Percentiles rank a stretch among this genome's conserved stretches.
Evolutionary conservation across 2,329 filamentous ascomycete genomes (phyloP).

Genomic region (Sphaerulina vaccinii): DNA sequence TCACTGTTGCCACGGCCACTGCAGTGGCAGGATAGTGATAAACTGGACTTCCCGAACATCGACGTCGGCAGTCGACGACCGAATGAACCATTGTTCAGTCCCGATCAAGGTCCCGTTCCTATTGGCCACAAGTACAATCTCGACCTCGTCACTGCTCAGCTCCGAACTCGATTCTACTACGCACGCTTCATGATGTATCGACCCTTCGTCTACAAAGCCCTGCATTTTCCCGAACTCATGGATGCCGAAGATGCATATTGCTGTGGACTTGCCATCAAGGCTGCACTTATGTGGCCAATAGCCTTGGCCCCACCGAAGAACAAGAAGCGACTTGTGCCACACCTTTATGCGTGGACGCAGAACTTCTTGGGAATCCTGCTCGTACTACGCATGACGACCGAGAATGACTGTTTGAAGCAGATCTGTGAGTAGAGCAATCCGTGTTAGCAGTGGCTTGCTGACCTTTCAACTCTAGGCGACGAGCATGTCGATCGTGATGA

Average conservation of each 20-base stretch:
- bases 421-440: too few relatives aligned
- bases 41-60: conserved; percentile 43
- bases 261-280: conserved; percentile 57
- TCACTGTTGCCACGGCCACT: conserved; percentile 54
- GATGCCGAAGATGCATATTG: conserved; percentile 55
- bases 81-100: conserved; percentile 46
- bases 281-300: conserved; percentile 61
- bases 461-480: too few relatives aligned
- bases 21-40: conserved; percentile 58
- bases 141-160: conserved; percentile 57
- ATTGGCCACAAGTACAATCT: conserved; percentile 53
- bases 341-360: conserved; percentile 62
- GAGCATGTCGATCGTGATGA: conserved; percentile 50
- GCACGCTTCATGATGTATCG: conserved; percentile 58
- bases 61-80: conserved; percentile 29
- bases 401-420: conserved; percentile 51
- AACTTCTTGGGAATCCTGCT: conserved; percentile 60
- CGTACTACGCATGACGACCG: conserved; percentile 55
- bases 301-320: conserved; percentile 57
- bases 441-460: too few relatives aligned
- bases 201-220: conserved; percentile 60
- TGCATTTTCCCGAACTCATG: conserved; percentile 57
- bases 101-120: conserved; percentile 48
- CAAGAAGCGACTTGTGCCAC: conserved; percentile 59
- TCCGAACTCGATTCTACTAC: conserved; percentile 61